Percentiles rank a stretch among this genome's conserved stretches.
Conservation (phyloP, 1,284 basidiomycete species). For the Cryptococcus hybrid region DNA sequence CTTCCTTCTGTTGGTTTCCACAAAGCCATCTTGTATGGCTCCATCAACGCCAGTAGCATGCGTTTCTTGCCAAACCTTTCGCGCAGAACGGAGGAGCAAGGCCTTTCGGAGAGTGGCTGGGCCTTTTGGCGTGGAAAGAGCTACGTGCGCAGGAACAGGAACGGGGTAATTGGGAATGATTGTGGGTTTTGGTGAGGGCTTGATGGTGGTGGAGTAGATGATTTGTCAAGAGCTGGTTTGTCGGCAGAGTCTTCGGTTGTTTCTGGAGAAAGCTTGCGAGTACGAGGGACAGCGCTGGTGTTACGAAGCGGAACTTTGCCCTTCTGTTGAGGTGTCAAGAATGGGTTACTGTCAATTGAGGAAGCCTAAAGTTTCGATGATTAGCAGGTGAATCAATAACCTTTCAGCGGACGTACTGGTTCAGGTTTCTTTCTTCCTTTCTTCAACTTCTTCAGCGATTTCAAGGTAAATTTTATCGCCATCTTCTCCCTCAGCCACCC, state of each 20-base stretch:
- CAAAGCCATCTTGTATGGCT: conserved; percentile 30
- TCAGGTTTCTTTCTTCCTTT: background rate
- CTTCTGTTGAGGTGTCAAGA: conserved; percentile 33
- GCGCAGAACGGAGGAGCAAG: conserved; percentile 40
- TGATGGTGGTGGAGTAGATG: background rate
- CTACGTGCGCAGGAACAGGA: conserved; percentile 28
- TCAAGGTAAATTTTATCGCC: conserved; percentile 45
- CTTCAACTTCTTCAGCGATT: conserved; percentile 19
- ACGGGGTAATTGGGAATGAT: background rate
- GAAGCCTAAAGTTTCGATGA: background rate
- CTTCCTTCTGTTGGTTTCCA: conserved; percentile 35
- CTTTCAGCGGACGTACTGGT: no score
- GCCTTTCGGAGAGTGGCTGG: conserved; percentile 39
- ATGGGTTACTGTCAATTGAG: conserved; percentile 24
- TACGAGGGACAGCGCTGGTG: conserved; percentile 31
- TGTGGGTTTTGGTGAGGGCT: background rate
- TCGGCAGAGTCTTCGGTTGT: background rate
- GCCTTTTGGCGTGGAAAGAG: conserved; percentile 33
- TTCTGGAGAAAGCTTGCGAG: conserved; percentile 13
- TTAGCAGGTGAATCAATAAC: background rate
- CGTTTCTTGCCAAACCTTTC: conserved; percentile 42
- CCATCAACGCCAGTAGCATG: conserved; percentile 32
- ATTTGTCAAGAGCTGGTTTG: conserved; percentile 1
- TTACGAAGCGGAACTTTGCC: conserved; percentile 23
- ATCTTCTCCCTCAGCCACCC: conserved; percentile 35